Base-by-base conservation (phyloP, 192 early-diverging fungal species). In the Entomortierella lignicola region DNA sequence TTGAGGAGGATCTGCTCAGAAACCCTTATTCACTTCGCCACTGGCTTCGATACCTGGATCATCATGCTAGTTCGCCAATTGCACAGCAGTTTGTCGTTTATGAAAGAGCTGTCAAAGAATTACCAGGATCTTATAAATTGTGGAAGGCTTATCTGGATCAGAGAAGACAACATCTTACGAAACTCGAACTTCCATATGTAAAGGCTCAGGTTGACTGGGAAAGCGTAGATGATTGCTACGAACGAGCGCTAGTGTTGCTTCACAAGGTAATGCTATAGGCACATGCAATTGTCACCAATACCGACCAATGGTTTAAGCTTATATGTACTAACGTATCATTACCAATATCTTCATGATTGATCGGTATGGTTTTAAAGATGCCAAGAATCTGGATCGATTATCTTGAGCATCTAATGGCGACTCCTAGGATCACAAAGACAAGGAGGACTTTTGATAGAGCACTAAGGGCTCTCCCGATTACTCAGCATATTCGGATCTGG, bases 51-150 rank as follows among this genome's bases (percentile, higher is more conserved):
- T 99, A 98, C 82, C 75, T 97, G 15, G 94, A 95, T 43, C 93
- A 95, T 88, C 98, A 98, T 79, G 82, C 74, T 7, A 72, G 61
- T 13, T 84, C 84, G 21, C 55, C 87, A 5, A 63, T 82, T 51
- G 61, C 69, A 13, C 71, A 85, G 6, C 66, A 85, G 48, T 89
- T 86, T 51, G 86, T 93, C 31, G 80, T 98, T 1, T 96, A 92
- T 81, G 97, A 98, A 72, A 92, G 98, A 10, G 97, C 97, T 1
- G 81, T 98, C 26, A 85, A 88, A 50, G 85, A 90, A 32, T 82
- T 99, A 5, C 98, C 98, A 2, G 94, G 96, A 7, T 96, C 94
- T 8, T 99, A 97, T 83, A 98, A 97, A 80, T 87, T 99, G 4
- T 99, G 97, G 97, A 95, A 94, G 69, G 68, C 82, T 42, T 97